Evolutionary conservation across 1,284 basidiomycete genomes (phyloP), one percentile per base, ranked within the genome.

Genomic region (Pterulicium gracile): DNA sequence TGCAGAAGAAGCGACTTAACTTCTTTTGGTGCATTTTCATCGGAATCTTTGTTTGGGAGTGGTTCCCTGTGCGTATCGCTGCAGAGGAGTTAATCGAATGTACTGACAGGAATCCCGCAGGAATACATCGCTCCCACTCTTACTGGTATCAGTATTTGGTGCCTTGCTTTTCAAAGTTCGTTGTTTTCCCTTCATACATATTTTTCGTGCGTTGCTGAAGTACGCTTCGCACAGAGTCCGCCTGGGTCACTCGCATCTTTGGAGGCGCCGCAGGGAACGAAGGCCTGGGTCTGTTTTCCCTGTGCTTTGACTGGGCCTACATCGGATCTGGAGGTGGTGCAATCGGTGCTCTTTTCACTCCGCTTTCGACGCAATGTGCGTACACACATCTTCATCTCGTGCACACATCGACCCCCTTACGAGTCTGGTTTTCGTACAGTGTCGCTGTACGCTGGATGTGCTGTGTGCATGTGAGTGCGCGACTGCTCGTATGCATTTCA

Each of bases 251-350:
- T 10, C 67, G 69, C 45, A 59, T 73, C 47, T 73, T 73, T 49
- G 71, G 71, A 42, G 71, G 70, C 7, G 65, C 65, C 3, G 58
- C 60, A 3, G 64, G 61, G 40, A 69, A 69, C 53, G 67, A 69
- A 50, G 67, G 67, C 45, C 56, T 65, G 43, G 57, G 61, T 10
- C 46, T 59, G 21, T 58, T 61, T 48, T 54, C 58, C 17, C 42
- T 63, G 27, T 59, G 60, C 44, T 56, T 64, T 17, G 65, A 66
- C 49, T 67, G 62, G 62, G 57, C 57, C 12, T 60, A 61, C 48
- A 57, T 65, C 47, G 61, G 55, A 4, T 54, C 55, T 19, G 54
- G 58, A n/a, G 64, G 62, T 21, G 58, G 56, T 7, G 50, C 56
- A 54, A 59, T 70, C 48, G 68, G 67, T 14, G 64, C 61, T 1